Evolutionary conservation across 805 yeast species (phyloP), one percentile per base, ranked within the genome.

Genomic region (Blastobotrys peoriensis): DNA sequence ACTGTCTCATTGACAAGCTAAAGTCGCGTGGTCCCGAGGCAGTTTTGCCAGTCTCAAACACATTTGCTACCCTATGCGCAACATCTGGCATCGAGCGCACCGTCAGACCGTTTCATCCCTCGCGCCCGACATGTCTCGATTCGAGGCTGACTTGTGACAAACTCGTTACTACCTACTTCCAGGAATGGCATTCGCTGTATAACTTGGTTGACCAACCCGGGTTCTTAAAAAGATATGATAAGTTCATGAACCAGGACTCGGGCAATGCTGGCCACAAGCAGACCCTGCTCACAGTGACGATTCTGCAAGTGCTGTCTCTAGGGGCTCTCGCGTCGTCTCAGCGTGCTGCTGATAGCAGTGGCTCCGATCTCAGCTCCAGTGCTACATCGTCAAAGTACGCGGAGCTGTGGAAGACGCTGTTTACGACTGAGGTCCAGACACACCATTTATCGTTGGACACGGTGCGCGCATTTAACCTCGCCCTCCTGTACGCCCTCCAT

Each of bases 121-220:
- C n/a, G n/a, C n/a, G n/a, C n/a, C n/a, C n/a, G n/a, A n/a, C n/a
- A n/a, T n/a, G n/a, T n/a, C n/a, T n/a, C n/a, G 30, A 25, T 2
- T 67, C 81, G 18, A 71, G 81, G 44, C 60, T 77, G 19, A 77
- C 78, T 46, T 61, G 86, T 45, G 95, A 88, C 61, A 78, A 79
- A 20, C 70, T 85, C 23, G 73, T 84, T 16, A 73, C 83, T 0
- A 59, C 78, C 2, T 88, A 75, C 58, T 87, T 86, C 63, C 79
- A 78, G 49, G 81, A 83, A 46, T 88, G 96, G 95, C 81, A 84
- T 22, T 70, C 75, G 20, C 63, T 78, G 3, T 68, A 81, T 18
- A 94, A 95, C 0, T 69, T 86, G 13, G 57, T 88, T 43, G 86
- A 85, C 59, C 78, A 78, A 50, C 75, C 75, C 36, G 72, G 78